Evolutionary conservation across 2,329 filamentous ascomycete species (phyloP), one percentile per base, ranked within the genome.

Genomic region (Balansia obtecta): DNA sequence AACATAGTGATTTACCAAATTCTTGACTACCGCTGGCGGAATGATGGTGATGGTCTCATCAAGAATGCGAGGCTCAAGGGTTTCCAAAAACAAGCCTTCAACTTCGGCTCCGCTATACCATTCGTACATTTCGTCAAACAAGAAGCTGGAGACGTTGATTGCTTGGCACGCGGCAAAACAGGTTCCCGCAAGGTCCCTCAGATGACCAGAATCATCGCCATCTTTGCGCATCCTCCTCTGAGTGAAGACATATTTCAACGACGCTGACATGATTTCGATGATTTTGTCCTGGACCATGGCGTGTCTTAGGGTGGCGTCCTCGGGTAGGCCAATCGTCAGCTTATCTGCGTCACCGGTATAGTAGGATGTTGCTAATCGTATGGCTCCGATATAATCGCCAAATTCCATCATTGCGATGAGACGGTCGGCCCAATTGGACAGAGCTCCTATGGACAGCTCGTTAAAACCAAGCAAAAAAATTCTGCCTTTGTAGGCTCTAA

Each of bases 401-500:
- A 89, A 81, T 64, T 97, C 90, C 87, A 98, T 96, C 58, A 97
- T 74, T 0, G 91, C 90, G 56, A 96, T 82, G 16, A 98, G 72
- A 40, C 93, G 78, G 65, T 98, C 93, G 2, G 93, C 91, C 93
- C 93, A 98, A 58, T 98, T 98, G 0, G 93, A 97, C 34, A 98
- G 69, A 4, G 86, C 86, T 2, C 93, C 93, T 45, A 97, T 87
- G 0, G 88, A 88, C 40, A 96, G 73, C 61, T 97, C 91, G 61
- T 91, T 93, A 69, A 91, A 90, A n/a, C 93, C 90, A 9, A 98
- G 74, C 4, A 97, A 71, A 61, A 98, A 98, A 37, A 96, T 74
- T 32, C 91, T 80, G 5, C 93, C 90, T 66, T 97, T 98, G 69
- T 97, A 98, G 3, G 88, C 79, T 61, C 87, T 88, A 68, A 97